Conservation (phyloP, 768 basidiomycete species). For the Lactarius akahatsu region DNA sequence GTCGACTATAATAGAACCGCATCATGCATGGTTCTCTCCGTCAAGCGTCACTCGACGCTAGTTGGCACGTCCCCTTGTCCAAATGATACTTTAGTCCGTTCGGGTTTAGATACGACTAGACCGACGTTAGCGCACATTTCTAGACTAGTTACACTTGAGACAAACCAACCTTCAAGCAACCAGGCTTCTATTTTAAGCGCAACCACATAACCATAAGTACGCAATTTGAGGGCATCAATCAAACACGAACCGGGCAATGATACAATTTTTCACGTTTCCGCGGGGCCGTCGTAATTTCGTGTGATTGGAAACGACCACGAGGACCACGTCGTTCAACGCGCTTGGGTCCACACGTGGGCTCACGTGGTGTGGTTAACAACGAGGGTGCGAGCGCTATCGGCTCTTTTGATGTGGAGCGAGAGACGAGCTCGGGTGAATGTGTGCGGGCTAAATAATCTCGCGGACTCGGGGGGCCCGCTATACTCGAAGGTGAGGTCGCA, state of each 20-base stretch:
- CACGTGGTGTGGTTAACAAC: conserved; percentile 25
- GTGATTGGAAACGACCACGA: conserved; percentile 29
- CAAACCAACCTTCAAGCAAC: conserved; percentile 53
- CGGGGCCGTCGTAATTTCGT: conserved; percentile 20
- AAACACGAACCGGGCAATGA: conserved; percentile 26
- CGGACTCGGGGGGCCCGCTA: conserved; percentile 22
- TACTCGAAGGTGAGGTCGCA: conserved; percentile 16
- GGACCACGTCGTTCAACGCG: conserved; percentile 27
- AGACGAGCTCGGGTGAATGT: conserved; percentile 9
- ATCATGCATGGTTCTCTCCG: not conserved
- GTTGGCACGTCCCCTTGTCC: conserved; percentile 62
- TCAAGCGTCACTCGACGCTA: conserved; percentile 32
- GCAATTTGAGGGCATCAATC: not conserved
- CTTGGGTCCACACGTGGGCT: conserved; percentile 20
- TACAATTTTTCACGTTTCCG: conserved; percentile 31
- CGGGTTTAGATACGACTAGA: conserved; percentile 59
- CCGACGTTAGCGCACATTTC: conserved; percentile 16
- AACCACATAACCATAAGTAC: conserved; percentile 6
- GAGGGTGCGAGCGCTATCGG: conserved; percentile 27
- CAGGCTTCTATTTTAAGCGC: conserved; percentile 36
- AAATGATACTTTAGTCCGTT: conserved; percentile 69
- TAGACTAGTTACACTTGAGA: not conserved
- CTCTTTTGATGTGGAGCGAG: conserved; percentile 7
- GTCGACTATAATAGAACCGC: not conserved
- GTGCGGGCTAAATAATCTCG: conserved; percentile 17